Evolutionary conservation across 2,329 filamentous ascomycete species (phyloP), one percentile per base, ranked within the genome.

Genomic region (Cryphonectria parasitica): DNA sequence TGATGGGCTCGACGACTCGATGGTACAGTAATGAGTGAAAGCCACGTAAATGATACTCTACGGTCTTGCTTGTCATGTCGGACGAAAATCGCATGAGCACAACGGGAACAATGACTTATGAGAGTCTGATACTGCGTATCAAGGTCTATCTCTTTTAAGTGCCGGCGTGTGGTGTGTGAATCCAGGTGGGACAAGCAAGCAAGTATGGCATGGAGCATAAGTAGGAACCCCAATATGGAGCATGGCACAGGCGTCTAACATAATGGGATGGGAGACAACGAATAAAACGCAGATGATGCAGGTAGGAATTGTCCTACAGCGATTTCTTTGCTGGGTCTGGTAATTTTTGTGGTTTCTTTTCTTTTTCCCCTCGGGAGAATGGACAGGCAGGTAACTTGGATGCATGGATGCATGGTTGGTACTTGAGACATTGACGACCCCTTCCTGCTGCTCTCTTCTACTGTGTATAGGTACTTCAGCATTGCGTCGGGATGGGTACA

Each of bases 1-100:
- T 72, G 90, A 92, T 70, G 88, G 90, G 69, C 89, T 92, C 80
- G 87, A 90, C 73, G 88, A 90, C 78, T 89, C 87, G 72, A 89
- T 89, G 85, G 88, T 88, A 81, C 82, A 82, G 81, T 88, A 81
- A 87, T 74, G 72, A 75, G 49, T 39, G 65, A 39, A 66, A 31
- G 41, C 25, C 34, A 22, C 28, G 28, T 43, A 52, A 1, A 66
- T 4, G 65, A 28, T 58, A 2, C 17, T 41, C 36, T 17, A 17
- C 6, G 39, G 28, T 64, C 17, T 56, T 52, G 13, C 19, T 39
- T 34, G 31, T 52, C 19, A 56, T 28, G 31, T 54, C 41, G 11
- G 49, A 62, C 43, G 6, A 17, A 39, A 63, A 2, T 10, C n/a
- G 25, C 28, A 49, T 28, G 22, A 45, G 10, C 19, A 31, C 25